These are phyloP conservation scores for Paracoccidioides brasiliensis DNA, from an alignment of 2,329 filamentous ascomycete genomes.

Conservation along the genomic window DNA sequence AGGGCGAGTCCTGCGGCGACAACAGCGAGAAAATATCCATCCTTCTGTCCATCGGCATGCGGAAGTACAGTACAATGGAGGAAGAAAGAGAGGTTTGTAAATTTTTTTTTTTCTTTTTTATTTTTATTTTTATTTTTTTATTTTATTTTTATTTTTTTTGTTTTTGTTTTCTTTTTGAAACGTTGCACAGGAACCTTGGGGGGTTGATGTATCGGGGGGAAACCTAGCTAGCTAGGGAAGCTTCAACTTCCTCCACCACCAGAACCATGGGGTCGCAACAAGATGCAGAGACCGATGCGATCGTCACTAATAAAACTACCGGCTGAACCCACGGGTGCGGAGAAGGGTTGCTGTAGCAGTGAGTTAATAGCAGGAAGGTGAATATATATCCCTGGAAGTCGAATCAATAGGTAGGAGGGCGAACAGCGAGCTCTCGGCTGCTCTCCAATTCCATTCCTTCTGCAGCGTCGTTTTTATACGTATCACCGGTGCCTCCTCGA, in stretches of 20 bases:
- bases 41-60: slow-evolving; percentile 1
- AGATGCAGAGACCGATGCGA: neutral
- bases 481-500: neutral
- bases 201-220: too few relatives aligned
- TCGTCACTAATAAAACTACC: too few relatives aligned
- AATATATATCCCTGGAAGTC: neutral
- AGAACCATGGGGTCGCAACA: neutral
- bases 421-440: neutral
- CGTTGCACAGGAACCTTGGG: too few relatives aligned
- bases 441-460: neutral
- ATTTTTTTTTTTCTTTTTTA: too few relatives aligned
- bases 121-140: too few relatives aligned
- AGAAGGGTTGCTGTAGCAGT: neutral
- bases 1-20: slow-evolving; percentile 31
- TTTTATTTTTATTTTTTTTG: too few relatives aligned
- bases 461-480: too few relatives aligned
- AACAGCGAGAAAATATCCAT: slow-evolving; percentile 38
- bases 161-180: too few relatives aligned
- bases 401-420: neutral
- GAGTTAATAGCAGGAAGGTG: neutral
- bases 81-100: neutral
- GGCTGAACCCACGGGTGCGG: neutral
- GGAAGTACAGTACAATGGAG: neutral
- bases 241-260: neutral
- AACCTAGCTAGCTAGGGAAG: neutral